Percentiles rank a stretch among this genome's conserved stretches.
These are phyloP conservation scores for Cutaneotrichosporon curvatum DNA, from an alignment of 1,284 basidiomycete species.

Conservation along the genomic window DNA sequence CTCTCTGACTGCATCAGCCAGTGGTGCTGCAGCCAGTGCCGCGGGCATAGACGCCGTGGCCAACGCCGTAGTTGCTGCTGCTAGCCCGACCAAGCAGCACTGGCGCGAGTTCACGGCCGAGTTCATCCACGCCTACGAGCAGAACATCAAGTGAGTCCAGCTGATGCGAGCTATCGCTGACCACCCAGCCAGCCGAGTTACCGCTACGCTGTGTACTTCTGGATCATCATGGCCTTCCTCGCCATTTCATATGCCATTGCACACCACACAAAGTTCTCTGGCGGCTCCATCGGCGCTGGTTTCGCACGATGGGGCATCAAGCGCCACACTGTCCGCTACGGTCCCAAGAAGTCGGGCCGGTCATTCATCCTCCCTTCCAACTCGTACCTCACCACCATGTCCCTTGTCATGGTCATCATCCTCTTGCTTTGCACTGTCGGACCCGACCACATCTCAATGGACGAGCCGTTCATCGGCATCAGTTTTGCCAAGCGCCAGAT, in stretches of 20 bases:
- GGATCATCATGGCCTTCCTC: constrained; percentile 35
- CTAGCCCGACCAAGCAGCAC: too few species aligned
- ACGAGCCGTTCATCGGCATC: neutral
- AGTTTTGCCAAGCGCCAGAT: neutral
- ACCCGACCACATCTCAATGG: constrained; percentile 60
- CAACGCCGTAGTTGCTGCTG: too few species aligned
- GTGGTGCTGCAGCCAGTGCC: too few species aligned
- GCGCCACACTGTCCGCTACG: constrained; percentile 19
- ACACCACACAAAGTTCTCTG: constrained; percentile 37
- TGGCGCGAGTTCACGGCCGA: too few species aligned
- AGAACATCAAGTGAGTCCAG: too few species aligned
- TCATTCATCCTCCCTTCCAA: constrained; percentile 58
- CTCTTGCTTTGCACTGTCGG: constrained; percentile 48
- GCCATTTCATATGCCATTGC: constrained; percentile 28
- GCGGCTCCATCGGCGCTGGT: constrained; percentile 30
- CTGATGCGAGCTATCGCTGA: too few species aligned
- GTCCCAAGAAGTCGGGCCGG: constrained; percentile 34
- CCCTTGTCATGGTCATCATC: constrained; percentile 33
- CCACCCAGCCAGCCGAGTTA: constrained; percentile 21
- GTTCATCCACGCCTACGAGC: too few species aligned
- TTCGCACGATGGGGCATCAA: constrained; percentile 37
- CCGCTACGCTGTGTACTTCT: constrained; percentile 42
- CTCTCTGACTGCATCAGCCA: too few species aligned
- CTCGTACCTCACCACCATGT: constrained; percentile 51
- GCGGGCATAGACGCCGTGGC: too few species aligned